These are phyloP conservation scores for Hypoxylon sp. DNA, from an alignment of 2,329 filamentous ascomycete genomes.

Conservation along the genomic window DNA sequence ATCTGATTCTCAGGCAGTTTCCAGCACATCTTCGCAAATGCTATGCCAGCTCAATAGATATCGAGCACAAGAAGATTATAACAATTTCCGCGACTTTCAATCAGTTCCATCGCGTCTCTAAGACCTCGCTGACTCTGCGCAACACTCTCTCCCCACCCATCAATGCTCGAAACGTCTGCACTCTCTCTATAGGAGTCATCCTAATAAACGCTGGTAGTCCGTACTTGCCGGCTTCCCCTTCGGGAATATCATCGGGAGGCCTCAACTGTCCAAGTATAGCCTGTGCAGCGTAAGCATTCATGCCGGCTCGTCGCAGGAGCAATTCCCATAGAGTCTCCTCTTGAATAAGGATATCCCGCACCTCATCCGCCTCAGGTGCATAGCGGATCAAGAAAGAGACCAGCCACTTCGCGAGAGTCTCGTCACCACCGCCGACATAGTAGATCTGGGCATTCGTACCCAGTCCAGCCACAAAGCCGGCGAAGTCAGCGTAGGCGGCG, in stretches of 20 bases:
- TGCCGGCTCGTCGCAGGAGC: conserved; percentile 74
- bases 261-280: conserved; percentile 68
- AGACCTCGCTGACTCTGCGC: conserved; percentile 62
- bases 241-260: conserved; percentile 47
- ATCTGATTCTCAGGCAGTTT: conserved; percentile 3
- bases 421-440: conserved; percentile 66
- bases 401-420: conserved; percentile 69
- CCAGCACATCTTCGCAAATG: neutral
- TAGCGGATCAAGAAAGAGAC: conserved; percentile 65
- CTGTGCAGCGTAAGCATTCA: conserved; percentile 82
- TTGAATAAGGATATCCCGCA: conserved; percentile 58
- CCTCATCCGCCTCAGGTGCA: conserved; percentile 48
- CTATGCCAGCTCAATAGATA: conserved; percentile 5
- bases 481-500: conserved; percentile 64
- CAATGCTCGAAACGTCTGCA: conserved; percentile 63
- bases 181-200: conserved; percentile 67
- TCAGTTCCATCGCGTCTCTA: conserved; percentile 67
- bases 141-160: conserved; percentile 70
- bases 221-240: conserved; percentile 47
- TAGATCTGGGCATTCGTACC: conserved; percentile 58
- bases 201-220: conserved; percentile 69
- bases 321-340: conserved; percentile 78
- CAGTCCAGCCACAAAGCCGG: conserved; percentile 63
- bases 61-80: conserved; percentile 3
- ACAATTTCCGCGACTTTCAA: neutral